Evolutionary conservation across 2,329 filamentous ascomycete species (phyloP).

Genomic region (Cladobotryum protrusum): DNA sequence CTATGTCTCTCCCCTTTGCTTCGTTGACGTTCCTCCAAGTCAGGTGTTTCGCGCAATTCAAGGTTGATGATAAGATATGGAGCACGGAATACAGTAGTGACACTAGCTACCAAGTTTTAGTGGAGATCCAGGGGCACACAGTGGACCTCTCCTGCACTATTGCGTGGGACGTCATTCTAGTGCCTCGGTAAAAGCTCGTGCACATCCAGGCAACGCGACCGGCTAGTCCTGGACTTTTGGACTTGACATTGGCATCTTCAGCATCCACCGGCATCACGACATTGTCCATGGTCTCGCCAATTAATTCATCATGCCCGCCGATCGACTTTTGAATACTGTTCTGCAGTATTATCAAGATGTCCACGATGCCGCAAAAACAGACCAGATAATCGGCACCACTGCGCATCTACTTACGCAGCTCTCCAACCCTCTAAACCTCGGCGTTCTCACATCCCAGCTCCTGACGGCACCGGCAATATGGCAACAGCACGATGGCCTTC

Average conservation of each 20-base stretch:
- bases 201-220: slow-evolving; percentile 2
- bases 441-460: slow-evolving; percentile 65
- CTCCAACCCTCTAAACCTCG: slow-evolving; percentile 68
- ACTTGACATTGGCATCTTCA: neutral
- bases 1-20: neutral
- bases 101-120: slow-evolving; percentile 3
- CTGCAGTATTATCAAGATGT: slow-evolving; percentile 53
- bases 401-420: slow-evolving; percentile 62
- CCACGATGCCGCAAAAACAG: slow-evolving; percentile 43
- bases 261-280: slow-evolving; percentile 2
- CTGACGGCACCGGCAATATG: slow-evolving; percentile 67
- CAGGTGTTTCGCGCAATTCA: neutral
- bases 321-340: slow-evolving; percentile 60
- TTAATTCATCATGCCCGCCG: slow-evolving; percentile 50
- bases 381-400: slow-evolving; percentile 59
- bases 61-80: too few relatives aligned
- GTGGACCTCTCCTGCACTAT: neutral
- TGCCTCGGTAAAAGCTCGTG: slow-evolving; percentile 23
- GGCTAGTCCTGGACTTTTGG: neutral
- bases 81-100: too few relatives aligned
- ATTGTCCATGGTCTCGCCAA: slow-evolving; percentile 4
- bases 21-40: neutral
- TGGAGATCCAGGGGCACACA: neutral
- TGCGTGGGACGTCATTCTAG: slow-evolving; percentile 10
- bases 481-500: slow-evolving; percentile 53